Conservation (phyloP, 441 rosid genomes). For the Arabidopsis lyrata region DNA sequence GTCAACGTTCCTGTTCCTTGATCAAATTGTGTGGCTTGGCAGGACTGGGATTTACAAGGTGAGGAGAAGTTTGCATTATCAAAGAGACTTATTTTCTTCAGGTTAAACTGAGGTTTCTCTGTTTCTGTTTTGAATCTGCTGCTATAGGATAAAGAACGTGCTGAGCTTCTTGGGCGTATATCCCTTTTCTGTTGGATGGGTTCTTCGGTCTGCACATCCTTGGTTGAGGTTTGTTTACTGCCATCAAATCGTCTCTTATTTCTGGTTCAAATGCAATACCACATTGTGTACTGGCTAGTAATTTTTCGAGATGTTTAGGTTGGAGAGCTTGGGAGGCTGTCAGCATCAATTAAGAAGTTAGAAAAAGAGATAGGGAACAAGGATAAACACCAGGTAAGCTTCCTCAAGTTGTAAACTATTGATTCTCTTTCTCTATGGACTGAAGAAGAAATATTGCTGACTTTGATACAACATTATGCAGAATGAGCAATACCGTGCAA, state of each 20-base stretch:
- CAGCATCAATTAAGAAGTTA: slow-evolving; percentile 73
- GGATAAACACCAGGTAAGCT: slow-evolving; percentile 58
- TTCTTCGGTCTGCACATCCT: slow-evolving; percentile 74
- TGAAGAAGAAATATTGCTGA: not conserved
- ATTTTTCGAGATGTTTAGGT: slow-evolving; percentile 48
- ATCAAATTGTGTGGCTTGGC: slow-evolving; percentile 94
- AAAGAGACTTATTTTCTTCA: not conserved
- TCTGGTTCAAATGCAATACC: not conserved
- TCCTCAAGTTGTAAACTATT: not conserved
- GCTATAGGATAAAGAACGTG: slow-evolving; percentile 80
- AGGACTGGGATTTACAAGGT: slow-evolving; percentile 97
- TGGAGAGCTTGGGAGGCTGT: slow-evolving; percentile 91
- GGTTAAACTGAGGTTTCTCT: slow-evolving; percentile 7
- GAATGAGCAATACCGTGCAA: slow-evolving; percentile 76
- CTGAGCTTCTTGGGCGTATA: slow-evolving; percentile 81
- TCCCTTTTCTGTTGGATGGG: slow-evolving; percentile 96
- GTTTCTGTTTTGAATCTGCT: slow-evolving; percentile 6
- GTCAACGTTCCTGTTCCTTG: slow-evolving; percentile 91
- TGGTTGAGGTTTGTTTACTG: slow-evolving; percentile 77
- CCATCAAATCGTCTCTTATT: not conserved
- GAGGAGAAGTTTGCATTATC: not conserved
- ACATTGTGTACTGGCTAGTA: not conserved
- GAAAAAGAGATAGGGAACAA: slow-evolving; percentile 75
- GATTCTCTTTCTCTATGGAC: slow-evolving; percentile 37
- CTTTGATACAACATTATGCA: slow-evolving; percentile 35